phyloP scores from a whole-genome alignment of 2,329 filamentous ascomycete genomes.

The Pseudogymnoascus verrucosus region DNA sequence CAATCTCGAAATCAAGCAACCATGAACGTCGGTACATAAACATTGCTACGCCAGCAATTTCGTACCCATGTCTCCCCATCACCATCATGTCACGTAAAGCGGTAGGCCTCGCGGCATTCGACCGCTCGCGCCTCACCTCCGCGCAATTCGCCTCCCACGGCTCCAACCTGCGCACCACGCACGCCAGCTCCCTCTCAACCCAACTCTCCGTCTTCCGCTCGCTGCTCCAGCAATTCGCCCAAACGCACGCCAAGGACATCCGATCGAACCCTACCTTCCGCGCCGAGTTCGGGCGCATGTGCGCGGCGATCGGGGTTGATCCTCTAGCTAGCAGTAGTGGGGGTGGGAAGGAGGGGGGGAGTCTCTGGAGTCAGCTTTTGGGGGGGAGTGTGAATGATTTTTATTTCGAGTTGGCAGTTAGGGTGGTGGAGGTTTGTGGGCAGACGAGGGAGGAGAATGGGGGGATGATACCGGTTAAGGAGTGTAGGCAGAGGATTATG shows the following conservation, averaged over 20 bases:
- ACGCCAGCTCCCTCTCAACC: conserved; percentile 78
- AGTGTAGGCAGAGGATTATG: conserved; percentile 69
- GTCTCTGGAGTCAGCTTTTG: conserved; percentile 87
- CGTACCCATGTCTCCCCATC: background rate
- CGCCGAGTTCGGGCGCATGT: conserved; percentile 97
- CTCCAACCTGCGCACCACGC: conserved; percentile 72
- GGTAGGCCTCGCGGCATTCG: conserved; percentile 84
- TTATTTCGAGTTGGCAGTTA: conserved; percentile 95
- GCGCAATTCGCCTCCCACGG: conserved; percentile 90
- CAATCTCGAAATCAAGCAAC: background rate
- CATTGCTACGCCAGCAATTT: background rate
- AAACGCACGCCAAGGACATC: conserved; percentile 92
- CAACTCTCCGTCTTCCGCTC: conserved; percentile 96
- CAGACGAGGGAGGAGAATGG: conserved; percentile 85
- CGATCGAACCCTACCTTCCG: conserved; percentile 92
- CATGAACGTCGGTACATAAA: conserved; percentile 2
- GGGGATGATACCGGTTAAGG: conserved; percentile 75
- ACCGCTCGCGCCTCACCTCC: conserved; percentile 73
- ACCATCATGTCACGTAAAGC: conserved; percentile 62
- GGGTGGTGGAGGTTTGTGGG: conserved; percentile 86
- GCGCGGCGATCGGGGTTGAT: conserved; percentile 91
- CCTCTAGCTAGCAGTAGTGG: conserved; percentile 67
- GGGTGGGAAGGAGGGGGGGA: conserved; percentile 44
- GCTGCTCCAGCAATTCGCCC: conserved; percentile 86
- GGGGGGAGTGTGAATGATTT: conserved; percentile 94